Conservation (phyloP, 768 basidiomycete species). For the Neoboletus subvelutipes region DNA sequence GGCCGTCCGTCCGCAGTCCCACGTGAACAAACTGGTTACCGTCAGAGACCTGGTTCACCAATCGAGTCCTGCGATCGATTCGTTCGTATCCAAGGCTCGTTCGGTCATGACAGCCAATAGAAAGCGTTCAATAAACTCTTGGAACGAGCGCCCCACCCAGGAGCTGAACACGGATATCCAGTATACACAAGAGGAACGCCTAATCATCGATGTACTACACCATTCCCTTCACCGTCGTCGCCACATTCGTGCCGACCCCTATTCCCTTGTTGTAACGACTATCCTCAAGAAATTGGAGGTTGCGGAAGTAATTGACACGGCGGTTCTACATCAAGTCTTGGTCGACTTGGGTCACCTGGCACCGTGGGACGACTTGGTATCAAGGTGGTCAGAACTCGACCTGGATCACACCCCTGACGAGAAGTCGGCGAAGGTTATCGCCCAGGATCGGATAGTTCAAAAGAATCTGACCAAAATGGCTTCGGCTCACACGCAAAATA, state of each 20-base stretch:
- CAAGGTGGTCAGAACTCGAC: conserved; percentile 37
- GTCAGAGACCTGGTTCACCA: conserved; percentile 50
- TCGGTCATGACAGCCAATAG: conserved; percentile 39
- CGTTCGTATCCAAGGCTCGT: conserved; percentile 53
- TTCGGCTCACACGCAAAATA: conserved; percentile 4
- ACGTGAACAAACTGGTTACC: conserved; percentile 49
- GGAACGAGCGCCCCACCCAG: conserved; percentile 31
- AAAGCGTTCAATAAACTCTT: conserved; percentile 30
- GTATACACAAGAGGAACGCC: conserved; percentile 55
- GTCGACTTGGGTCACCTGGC: conserved; percentile 71
- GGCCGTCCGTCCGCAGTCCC: conserved; percentile 58
- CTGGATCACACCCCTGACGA: conserved; percentile 23
- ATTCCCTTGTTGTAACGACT: conserved; percentile 45
- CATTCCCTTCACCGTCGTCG: conserved; percentile 50
- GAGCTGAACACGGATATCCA: conserved; percentile 22
- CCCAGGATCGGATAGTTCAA: conserved; percentile 30
- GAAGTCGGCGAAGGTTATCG: conserved; percentile 33
- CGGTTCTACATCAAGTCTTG: conserved; percentile 47
- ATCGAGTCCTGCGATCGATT: conserved; percentile 39
- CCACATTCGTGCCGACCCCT: conserved; percentile 62
- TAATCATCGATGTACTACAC: conserved; percentile 59
- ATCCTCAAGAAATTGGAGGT: conserved; percentile 59
- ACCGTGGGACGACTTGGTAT: conserved; percentile 75
- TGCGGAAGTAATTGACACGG: conserved; percentile 29
- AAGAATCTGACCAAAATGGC: conserved; percentile 15